Percentiles rank a stretch among this genome's conserved stretches.
Conservation (phyloP, 495 filamentous ascomycete species). For the Neurospora sp. region DNA sequence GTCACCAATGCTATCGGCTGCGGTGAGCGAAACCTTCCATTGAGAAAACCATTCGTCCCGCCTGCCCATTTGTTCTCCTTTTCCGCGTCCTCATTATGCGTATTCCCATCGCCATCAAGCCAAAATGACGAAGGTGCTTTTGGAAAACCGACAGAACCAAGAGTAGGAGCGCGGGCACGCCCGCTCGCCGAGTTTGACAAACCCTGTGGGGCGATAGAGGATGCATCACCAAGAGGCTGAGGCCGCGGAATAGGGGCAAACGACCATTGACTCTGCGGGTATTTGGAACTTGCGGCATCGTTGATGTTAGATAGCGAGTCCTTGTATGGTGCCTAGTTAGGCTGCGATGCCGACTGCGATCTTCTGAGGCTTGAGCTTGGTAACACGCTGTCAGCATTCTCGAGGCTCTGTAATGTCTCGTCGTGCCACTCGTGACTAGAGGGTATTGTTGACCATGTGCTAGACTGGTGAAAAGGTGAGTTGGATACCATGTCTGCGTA, state of each 20-base stretch:
- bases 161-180: background rate
- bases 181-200: background rate
- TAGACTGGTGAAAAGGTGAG: slow-evolving; percentile 13
- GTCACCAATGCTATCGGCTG: slow-evolving; percentile 2
- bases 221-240: background rate
- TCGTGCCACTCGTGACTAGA: background rate
- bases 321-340: slow-evolving; percentile 11
- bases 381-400: background rate
- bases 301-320: slow-evolving; percentile 10
- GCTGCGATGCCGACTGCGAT: background rate
- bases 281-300: background rate
- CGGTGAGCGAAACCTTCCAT: background rate
- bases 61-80: background rate
- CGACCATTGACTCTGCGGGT: background rate
- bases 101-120: background rate
- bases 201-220: background rate
- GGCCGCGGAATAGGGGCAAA: background rate
- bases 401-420: background rate
- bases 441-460: slow-evolving; percentile 12
- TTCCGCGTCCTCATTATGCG: background rate
- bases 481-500: slow-evolving; percentile 20
- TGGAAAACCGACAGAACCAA: background rate
- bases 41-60: background rate
- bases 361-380: background rate
- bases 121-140: background rate